phyloP scores from a whole-genome alignment of 202 grass and related monocot genomes.

The Setaria viridis region DNA sequence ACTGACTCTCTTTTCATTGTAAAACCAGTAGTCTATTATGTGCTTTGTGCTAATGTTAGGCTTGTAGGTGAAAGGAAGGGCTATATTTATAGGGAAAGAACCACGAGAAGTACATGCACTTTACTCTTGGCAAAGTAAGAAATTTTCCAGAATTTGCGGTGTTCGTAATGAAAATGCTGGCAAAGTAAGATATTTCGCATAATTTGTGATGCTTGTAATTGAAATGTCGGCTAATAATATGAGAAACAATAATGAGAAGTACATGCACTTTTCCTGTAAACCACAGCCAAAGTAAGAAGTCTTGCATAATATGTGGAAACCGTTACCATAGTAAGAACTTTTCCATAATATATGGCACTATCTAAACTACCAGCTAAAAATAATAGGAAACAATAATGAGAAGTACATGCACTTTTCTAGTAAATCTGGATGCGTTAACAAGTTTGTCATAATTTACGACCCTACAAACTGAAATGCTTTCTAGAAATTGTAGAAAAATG shows the following conservation, averaged over 20 bases:
- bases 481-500: not conserved
- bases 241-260: no score
- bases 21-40: not conserved
- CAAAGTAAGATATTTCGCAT: no score
- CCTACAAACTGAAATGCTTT: not conserved
- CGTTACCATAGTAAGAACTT: not conserved
- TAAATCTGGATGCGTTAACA: not conserved
- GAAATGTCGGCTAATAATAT: no score
- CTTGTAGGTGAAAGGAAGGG: not conserved
- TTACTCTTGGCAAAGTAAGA: no score
- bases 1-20: not conserved
- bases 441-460: not conserved
- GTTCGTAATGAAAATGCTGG: no score
- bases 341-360: not conserved
- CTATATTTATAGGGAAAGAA: conserved; percentile 15
- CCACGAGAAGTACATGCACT: not conserved
- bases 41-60: not conserved
- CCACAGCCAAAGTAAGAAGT: no score
- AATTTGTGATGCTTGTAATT: no score
- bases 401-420: no score
- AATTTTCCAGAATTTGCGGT: no score
- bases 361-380: not conserved
- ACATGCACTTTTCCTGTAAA: no score
- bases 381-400: no score
- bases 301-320: not conserved